phyloP scores from a whole-genome alignment of 306 rosid species.

The Aeschynomene evenia region DNA sequence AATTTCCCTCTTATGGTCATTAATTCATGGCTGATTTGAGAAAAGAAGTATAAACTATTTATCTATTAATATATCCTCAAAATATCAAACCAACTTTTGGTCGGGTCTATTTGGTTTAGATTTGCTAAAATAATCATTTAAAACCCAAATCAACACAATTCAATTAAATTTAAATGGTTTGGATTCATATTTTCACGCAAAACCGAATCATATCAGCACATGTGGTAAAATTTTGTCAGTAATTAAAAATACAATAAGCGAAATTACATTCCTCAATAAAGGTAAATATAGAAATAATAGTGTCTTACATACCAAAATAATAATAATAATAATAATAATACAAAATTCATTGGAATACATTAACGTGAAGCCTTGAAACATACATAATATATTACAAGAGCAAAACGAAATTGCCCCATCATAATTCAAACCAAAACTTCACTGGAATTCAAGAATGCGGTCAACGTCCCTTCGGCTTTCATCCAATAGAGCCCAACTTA shows the following conservation, averaged over 20 bases:
- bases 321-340: background rate
- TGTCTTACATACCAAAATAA: background rate
- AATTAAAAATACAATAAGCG: background rate
- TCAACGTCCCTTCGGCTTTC: slow-evolving; percentile 60
- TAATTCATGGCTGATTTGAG: no score
- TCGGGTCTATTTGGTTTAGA: no score
- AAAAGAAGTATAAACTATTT: no score
- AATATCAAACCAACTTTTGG: no score
- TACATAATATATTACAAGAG: slow-evolving; percentile 25
- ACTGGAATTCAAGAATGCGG: slow-evolving; percentile 36
- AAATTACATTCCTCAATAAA: background rate
- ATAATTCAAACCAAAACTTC: slow-evolving; percentile 33
- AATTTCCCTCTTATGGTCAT: no score
- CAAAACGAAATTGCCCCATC: slow-evolving; percentile 2
- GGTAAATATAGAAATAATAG: background rate
- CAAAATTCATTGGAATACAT: background rate
- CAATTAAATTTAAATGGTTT: no score
- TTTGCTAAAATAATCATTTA: no score
- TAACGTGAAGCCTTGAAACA: slow-evolving; percentile 23
- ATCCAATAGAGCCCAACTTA: slow-evolving; percentile 70
- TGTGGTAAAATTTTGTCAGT: no score
- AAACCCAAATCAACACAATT: no score
- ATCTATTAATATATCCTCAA: no score
- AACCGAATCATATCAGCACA: no score
- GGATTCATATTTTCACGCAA: no score